Base-by-base conservation (phyloP, 2,329 filamentous ascomycete species). In the Penicillium hesseltinei region DNA sequence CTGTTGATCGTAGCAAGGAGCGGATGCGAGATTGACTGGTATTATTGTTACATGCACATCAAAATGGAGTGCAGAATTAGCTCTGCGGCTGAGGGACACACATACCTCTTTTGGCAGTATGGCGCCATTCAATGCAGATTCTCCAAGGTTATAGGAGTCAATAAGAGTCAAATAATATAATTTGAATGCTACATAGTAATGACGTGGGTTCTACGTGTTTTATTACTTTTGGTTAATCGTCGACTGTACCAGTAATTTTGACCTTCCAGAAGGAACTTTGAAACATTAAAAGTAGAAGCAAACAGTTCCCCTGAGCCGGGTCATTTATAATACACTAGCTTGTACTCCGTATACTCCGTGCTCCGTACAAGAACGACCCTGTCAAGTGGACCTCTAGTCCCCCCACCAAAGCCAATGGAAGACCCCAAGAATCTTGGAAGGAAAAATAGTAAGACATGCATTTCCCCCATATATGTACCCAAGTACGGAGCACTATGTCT, bases 371-470 rank as follows among this genome's bases (percentile, higher is more conserved):
- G 61, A 65, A 65, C 61, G 51, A 57, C 55, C 51, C 62, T 64
- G 61, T 64, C 62, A 65, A 58, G 62, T 64, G 61, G 58, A 44
- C 36, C 53, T 63, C 64, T 60, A 64, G 31, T 43, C 52, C 59
- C 23, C 57, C 55, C 64, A 59, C 55, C 48, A 35, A 65, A 62
- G 63, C 65, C 62, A 65, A 66, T 63, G 63, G 65, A 67, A 65
- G 60, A 58, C 58, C 51, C 65, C 36, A 65, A 66, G 62, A 65
- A 67, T 46, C 59, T 63, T 60, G 59, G 64, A 64, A 61, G 55
- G 59, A 59, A 57, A 58, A 45, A 33, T 45, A 39, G 52, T 62
- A 51, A 64, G 60, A 60, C 63, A 63, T 62, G 25, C 15, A 27
- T 29, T 31, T 42, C 27, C 33, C 42, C 44, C 10, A 11, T 35